Evolutionary conservation across 2,329 filamentous ascomycete species (phyloP), one percentile per base, ranked within the genome.

Genomic region (Akanthomyces uredinophilus): DNA sequence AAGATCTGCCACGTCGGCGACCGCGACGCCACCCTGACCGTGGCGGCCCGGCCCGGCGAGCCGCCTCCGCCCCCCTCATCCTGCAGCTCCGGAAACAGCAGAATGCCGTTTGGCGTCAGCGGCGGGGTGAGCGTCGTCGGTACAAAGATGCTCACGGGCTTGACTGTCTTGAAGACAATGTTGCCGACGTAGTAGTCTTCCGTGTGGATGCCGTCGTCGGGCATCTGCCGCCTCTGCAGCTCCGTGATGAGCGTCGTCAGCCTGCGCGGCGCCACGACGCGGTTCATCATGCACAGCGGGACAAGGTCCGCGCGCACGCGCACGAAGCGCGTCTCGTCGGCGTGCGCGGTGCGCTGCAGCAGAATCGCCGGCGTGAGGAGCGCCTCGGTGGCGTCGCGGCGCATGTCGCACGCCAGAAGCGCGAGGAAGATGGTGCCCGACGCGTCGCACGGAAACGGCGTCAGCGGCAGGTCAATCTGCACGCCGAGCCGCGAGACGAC

Each of bases 1-100:
- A 68, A 70, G 24, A 66, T 65, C 16, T 71, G 66, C 69, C 70
- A 72, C 11, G 65, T 68, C 2, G 69, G 65, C n/a, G 69, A 70
- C 18, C 70, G 65, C 27, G 70, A 70, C 7, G 60, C 60, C 1
- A 72, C 69, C 7, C 63, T 60, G 4, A 70, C 47, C 3, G 29
- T 8, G 20, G 63, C 57, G 1, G 46, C 51, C 20, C 57, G 57
- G 14, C 32, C 37, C 37, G n/a, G n/a, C n/a, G 37, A 29, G 27
- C 27, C 27, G 4, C 27, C 27, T 29, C 27, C 37, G 22, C 46
- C 55, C 2, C 60, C 59, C 2, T 43, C 29, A 20, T 61, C 53
- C 16, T 63, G 63, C 13, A 70, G 60, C 35, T 66, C 64, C 1
- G 70, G 67, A 16, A 64, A 66, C 51, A 70, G 70, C 39, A 71